Conservation (phyloP, 805 yeast species). For the Groenewaldozyma salmanticensis region DNA sequence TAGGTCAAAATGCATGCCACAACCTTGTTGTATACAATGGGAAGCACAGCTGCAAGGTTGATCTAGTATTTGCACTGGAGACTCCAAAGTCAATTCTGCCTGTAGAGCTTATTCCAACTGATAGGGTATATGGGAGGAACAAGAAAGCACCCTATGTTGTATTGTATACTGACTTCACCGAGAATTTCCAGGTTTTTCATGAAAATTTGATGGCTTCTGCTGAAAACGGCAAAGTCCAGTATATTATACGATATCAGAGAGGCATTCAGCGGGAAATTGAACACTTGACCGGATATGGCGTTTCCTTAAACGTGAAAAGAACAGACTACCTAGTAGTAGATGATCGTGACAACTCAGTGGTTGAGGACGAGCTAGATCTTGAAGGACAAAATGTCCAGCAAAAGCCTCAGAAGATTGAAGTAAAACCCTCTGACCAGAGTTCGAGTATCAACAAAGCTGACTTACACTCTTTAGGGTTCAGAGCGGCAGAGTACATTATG, state of each 20-base stretch:
- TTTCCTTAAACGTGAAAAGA: constrained; percentile 50
- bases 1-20: constrained; percentile 31
- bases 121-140: constrained; percentile 51
- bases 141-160: constrained; percentile 43
- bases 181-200: constrained; percentile 47
- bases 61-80: constrained; percentile 72
- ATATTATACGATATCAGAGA: constrained; percentile 60
- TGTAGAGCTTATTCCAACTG: constrained; percentile 36
- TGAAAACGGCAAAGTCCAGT: constrained; percentile 52
- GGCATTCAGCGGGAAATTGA: constrained; percentile 23
- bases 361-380: constrained; percentile 3
- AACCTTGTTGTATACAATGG: constrained; percentile 48
- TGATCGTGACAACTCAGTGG: constrained; percentile 31
- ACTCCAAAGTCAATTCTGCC: constrained; percentile 31
- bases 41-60: constrained; percentile 50
- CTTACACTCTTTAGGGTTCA: constrained; percentile 21
- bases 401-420: constrained; percentile 6
- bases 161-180: constrained; percentile 60
- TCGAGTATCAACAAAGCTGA: constrained; percentile 18
- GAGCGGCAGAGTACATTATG: constrained; percentile 29
- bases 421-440: constrained; percentile 19
- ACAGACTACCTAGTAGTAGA: constrained; percentile 60
- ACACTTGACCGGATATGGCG: constrained; percentile 50
- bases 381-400: background rate
- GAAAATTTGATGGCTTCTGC: constrained; percentile 51